Percentiles rank a stretch among this genome's conserved stretches.
Evolutionary conservation across 805 yeast species (phyloP).

Genomic region (Brettanomyces nanus): DNA sequence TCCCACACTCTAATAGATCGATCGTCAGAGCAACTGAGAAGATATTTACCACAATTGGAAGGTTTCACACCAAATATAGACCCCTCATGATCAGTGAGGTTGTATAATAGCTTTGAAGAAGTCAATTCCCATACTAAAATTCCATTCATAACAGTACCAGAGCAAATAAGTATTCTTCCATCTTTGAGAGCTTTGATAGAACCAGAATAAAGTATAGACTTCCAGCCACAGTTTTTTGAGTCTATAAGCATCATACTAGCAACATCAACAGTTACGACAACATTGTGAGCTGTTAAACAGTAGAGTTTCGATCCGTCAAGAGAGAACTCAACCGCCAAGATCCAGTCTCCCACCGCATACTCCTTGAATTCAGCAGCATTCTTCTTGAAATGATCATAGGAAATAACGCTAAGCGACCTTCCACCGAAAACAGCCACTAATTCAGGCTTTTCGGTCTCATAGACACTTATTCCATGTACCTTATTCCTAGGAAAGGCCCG

Average conservation of each 20-base stretch:
- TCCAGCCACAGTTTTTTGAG: conserved; percentile 48
- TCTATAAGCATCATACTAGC: conserved; percentile 22
- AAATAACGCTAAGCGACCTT: conserved; percentile 47
- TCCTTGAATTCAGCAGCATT: conserved; percentile 26
- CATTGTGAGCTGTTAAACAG: conserved; percentile 75
- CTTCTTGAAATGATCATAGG: conserved; percentile 21
- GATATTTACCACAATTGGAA: conserved; percentile 42
- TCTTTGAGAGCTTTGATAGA: conserved; percentile 43
- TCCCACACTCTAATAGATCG: conserved; percentile 78
- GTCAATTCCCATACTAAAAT: conserved; percentile 67
- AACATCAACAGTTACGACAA: conserved; percentile 33
- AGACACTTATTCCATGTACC: conserved; percentile 64
- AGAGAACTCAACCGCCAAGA: conserved; percentile 51
- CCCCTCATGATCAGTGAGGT: conserved; percentile 76
- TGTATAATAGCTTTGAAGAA: conserved; percentile 35
- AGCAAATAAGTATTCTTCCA: conserved; percentile 48
- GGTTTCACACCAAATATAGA: conserved; percentile 77
- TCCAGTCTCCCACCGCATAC: conserved; percentile 69
- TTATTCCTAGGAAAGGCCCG: conserved; percentile 63
- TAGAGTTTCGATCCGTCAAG: conserved; percentile 30
- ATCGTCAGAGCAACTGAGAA: conserved; percentile 89
- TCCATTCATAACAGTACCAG: conserved; percentile 93
- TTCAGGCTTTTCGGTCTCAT: conserved; percentile 26
- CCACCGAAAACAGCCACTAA: conserved; percentile 53
- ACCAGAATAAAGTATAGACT: conserved; percentile 85